Evolutionary conservation across 78 protist species (phyloP), one percentile per base, ranked within the genome.

Genomic region (Dictyostelium firmibasis): DNA sequence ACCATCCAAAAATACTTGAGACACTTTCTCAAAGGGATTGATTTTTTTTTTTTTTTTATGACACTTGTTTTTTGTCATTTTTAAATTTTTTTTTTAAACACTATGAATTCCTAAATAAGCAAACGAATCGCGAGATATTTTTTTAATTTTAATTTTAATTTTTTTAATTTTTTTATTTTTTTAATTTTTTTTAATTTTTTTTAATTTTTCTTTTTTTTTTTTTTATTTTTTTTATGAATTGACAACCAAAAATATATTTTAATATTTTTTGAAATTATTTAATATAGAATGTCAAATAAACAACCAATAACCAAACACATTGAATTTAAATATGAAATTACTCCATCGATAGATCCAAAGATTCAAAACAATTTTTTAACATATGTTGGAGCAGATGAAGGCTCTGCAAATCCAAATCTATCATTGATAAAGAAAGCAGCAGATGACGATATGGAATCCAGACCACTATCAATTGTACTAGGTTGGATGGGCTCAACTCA

Each of bases 401-500:
- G n/a, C 20, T 75, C 81, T 35, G 14, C 50, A 0, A 75, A 75
- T 35, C 81, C 81, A 75, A 75, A 75, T 75, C 20, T 75, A 29
- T 36, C 81, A 18, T 16, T 36, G 4, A 75, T 36, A 18, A 29
- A 75, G 35, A 36, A 75, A 36, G 47, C 81, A 75, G 81, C 41
- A 25, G 75, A 67, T 67, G 33, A 67, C 27, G 75, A 67, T 67
- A 67, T 67, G 75, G 31, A 25, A 67, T 67, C 75, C 7, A 75
- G 81, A 75, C 81, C 81, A 29, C 4, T 75, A 36, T 31, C 27
- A 13, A 31, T 75, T 14, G n/a, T 36, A 4, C 62, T 53, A n/a
- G 93, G 86, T 14, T 88, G 93, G 93, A 88, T 88, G 93, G 93
- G 93, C 10, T 62, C 81, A 27, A 82, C 67, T 78, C 70, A 9